Evolutionary conservation across 139 green algal species (phyloP).

Genomic region (Gonium pectorale): DNA sequence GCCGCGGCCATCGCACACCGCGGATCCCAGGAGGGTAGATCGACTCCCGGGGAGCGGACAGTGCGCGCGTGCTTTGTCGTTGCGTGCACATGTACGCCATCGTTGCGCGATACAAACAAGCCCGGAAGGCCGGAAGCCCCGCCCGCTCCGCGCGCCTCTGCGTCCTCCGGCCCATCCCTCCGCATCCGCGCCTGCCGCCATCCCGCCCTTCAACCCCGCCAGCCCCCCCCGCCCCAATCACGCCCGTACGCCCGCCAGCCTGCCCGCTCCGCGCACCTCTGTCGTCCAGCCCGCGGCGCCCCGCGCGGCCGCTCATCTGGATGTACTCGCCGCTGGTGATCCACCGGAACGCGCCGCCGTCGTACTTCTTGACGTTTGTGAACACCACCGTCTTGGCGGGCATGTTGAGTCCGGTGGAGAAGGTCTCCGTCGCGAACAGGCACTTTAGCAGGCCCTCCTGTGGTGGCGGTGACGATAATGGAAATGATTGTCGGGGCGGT

Average conservation of each 20-base stretch:
- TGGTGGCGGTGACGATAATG: too few species aligned
- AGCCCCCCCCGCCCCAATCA: neutral
- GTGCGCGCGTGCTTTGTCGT: too few species aligned
- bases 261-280: neutral
- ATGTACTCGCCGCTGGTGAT: slow-evolving; percentile 94
- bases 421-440: slow-evolving; percentile 95
- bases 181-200: too few species aligned
- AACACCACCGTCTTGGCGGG: slow-evolving; percentile 96
- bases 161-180: too few species aligned
- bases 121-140: too few species aligned
- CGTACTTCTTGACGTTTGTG: slow-evolving; percentile 92
- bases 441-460: slow-evolving; percentile 68
- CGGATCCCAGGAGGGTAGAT: too few species aligned
- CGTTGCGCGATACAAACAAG: too few species aligned
- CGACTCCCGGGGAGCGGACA: too few species aligned
- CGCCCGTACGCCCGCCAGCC: too few species aligned
- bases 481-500: too few species aligned
- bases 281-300: slow-evolving; percentile 91
- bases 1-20: too few species aligned
- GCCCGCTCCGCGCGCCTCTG: neutral
- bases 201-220: neutral
- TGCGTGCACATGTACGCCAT: too few species aligned
- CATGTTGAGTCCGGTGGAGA: slow-evolving; percentile 99
- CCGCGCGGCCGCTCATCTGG: slow-evolving; percentile 97
- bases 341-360: slow-evolving; percentile 80